Evolutionary conservation across 495 filamentous ascomycete genomes (phyloP), one percentile per base, ranked within the genome.

Genomic region (Aspergillus biplanus): DNA sequence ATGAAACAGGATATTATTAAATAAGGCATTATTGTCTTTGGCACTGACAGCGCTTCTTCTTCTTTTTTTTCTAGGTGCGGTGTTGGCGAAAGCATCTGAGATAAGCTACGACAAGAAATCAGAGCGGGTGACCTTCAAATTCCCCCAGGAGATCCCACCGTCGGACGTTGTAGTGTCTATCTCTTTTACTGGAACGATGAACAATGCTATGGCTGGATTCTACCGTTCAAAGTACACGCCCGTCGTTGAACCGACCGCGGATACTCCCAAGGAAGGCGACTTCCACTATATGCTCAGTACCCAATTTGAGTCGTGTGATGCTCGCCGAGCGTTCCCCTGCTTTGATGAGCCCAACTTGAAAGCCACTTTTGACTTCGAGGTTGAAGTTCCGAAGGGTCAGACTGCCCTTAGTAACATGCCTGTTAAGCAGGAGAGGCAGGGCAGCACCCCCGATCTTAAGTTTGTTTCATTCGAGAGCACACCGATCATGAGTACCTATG

Each of bases 331-430:
- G 21, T 96, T 99, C 75, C 95, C 95, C 49, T 98, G 95, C 80
- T 98, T 98, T 68, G 95, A 99, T 72, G 95, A 99, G 79, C 95
- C 95, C 18, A 97, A 96, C 69, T 82, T 97, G 55, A 99, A 99
- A 77, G 92, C 95, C 31, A 91, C 92, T 7, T 98, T 96, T 70
- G 94, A 97, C 74, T 90, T 99, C 60, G 82, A 89, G 67, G 90
- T 99, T 54, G 93, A 97, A 78, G 84, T 97, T 11, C 95, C 96
- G 31, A 88, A 90, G 16, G 90, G 90, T 65, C 88, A 92, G 71
- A 87, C 89, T 21, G 96, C 93, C 8, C 80, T 99, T 54, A 94
- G 91, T 75, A 99, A 99, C 75, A 97, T 97, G 92, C 92, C 93
- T 3, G 86, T 88, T 69, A 91, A 92, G 75, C 81, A 82, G 34